Percentiles rank a stretch among this genome's conserved stretches.
Conservation (phyloP, 2,329 filamentous ascomycete species). For the Aschersonia sp. region DNA sequence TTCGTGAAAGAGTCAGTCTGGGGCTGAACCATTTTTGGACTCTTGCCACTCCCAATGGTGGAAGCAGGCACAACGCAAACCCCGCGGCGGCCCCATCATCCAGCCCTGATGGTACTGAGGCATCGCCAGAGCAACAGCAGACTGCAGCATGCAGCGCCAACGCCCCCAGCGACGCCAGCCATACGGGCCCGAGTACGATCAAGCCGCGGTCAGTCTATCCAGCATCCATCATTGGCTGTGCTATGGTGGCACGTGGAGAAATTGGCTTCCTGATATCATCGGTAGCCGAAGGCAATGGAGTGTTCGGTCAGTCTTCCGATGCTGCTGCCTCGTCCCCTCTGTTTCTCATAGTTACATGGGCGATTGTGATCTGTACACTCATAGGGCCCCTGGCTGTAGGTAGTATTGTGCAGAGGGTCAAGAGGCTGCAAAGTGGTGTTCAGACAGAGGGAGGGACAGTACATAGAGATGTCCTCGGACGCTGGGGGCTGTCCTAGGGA, state of each 20-base stretch:
- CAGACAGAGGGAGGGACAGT: conserved; percentile 1
- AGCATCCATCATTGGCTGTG: conserved; percentile 46
- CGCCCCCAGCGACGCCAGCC: not conserved
- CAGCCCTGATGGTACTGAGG: not conserved
- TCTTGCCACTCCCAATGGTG: not conserved
- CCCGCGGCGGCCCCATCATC: not conserved
- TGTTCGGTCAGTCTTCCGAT: conserved; percentile 16
- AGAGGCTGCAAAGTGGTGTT: conserved; percentile 8
- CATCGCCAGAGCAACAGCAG: not conserved
- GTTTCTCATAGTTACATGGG: conserved; percentile 40
- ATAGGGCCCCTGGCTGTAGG: conserved; percentile 34
- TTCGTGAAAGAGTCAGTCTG: not conserved
- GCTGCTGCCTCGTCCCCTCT: conserved; percentile 19
- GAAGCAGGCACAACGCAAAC: not conserved
- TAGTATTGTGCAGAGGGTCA: conserved; percentile 27
- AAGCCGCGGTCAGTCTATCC: conserved; percentile 53
- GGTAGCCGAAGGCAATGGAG: conserved; percentile 40
- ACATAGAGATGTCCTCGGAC: conserved; percentile 1
- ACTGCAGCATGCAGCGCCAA: not conserved
- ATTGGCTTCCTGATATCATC: conserved; percentile 66
- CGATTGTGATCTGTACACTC: conserved; percentile 39
- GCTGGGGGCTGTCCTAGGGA: conserved; percentile 1
- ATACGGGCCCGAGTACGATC: conserved; percentile 10
- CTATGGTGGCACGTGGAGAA: conserved; percentile 66
- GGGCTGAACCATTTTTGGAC: not conserved